A percentile compares a stretch with the other conserved stretches of the same genome.
These are phyloP conservation scores for Pouteria glomerata DNA, from an alignment of 148 eudicot genomes.

Conservation along the genomic window DNA sequence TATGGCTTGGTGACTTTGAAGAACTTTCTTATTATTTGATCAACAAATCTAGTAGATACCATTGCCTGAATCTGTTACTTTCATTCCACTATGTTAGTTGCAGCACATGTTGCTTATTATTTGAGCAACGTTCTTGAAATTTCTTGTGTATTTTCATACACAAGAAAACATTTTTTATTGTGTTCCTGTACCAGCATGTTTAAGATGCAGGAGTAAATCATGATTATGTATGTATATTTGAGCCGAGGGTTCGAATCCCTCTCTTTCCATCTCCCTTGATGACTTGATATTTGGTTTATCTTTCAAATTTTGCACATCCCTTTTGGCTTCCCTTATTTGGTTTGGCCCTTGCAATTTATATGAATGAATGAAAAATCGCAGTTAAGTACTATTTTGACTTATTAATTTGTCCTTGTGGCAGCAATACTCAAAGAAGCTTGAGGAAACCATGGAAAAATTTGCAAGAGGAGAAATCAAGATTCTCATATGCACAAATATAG, in stretches of 20 bases:
- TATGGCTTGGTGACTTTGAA: not conserved
- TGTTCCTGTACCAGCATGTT: not conserved
- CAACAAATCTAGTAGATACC: not conserved
- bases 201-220: not conserved
- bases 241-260: no score
- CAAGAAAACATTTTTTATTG: not conserved
- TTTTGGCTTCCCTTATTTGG: no score
- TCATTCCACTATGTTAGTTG: not conserved
- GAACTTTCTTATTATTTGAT: not conserved
- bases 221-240: not conserved
- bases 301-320: no score
- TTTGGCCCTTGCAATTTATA: not conserved
- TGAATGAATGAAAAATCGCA: not conserved
- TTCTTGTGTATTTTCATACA: not conserved
- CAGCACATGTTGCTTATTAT: not conserved
- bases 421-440: slow-evolving; percentile 96
- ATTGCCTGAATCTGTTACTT: not conserved
- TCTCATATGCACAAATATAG: slow-evolving; percentile 88
- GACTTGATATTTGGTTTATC: no score
- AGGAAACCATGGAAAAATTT: slow-evolving; percentile 91
- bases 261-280: no score
- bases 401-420: slow-evolving; percentile 26
- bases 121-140: not conserved
- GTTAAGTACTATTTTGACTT: slow-evolving; percentile 1
- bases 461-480: slow-evolving; percentile 63